These are phyloP conservation scores for Camellia granthamiana DNA, from an alignment of 148 eudicot genomes.

Conservation along the genomic window DNA sequence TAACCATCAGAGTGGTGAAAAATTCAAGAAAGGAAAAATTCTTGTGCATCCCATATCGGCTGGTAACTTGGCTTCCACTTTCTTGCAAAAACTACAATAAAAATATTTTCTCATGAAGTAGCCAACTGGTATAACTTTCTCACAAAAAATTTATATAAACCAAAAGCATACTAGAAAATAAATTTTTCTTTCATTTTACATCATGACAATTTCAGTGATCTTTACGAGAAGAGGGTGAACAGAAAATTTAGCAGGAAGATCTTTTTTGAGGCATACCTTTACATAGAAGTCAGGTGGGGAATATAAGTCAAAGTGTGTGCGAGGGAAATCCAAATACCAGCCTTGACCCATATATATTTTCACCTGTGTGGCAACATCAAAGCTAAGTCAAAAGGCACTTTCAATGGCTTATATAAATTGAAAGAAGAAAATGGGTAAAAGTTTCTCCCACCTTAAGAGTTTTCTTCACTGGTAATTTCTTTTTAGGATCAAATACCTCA, in stretches of 20 bases:
- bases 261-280: slow-evolving; percentile 28
- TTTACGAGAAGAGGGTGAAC: neutral
- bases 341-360: slow-evolving; percentile 54
- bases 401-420: neutral
- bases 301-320: slow-evolving; percentile 47
- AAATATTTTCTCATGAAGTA: too few species aligned
- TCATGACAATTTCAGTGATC: neutral
- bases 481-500: slow-evolving; percentile 45
- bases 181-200: too few species aligned
- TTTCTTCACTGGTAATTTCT: slow-evolving; percentile 27
- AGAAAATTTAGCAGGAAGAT: neutral
- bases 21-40: too few species aligned
- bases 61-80: too few species aligned
- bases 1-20: too few species aligned
- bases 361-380: slow-evolving; percentile 26
- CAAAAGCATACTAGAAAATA: too few species aligned
- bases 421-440: neutral
- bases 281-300: slow-evolving; percentile 63
- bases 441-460: slow-evolving; percentile 36
- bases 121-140: too few species aligned
- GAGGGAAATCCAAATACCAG: slow-evolving; percentile 47
- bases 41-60: too few species aligned
- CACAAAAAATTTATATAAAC: too few species aligned
- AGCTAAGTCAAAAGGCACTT: neutral
- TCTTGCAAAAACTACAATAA: too few species aligned